Evolutionary conservation across 1,139 yeast genomes (phyloP).

Genomic region (Protomyces pachydermus): DNA sequence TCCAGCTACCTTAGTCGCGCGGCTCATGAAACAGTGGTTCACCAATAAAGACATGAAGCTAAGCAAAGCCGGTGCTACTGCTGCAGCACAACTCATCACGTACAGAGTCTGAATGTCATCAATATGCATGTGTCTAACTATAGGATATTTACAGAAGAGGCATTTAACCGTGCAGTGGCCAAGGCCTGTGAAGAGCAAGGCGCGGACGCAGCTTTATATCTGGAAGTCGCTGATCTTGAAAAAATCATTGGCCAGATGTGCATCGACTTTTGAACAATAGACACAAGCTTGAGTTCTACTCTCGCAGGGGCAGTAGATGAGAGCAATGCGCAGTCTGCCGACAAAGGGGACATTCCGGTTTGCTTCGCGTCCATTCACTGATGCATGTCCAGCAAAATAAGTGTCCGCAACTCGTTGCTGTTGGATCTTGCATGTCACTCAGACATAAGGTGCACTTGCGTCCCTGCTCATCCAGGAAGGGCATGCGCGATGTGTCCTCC

Average conservation of each 20-base stretch:
- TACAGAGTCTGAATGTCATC: background rate
- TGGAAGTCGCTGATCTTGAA: background rate
- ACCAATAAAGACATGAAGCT: background rate
- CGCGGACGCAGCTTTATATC: background rate
- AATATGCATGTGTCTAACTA: background rate
- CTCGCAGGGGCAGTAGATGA: constrained; percentile 60
- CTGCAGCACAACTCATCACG: background rate
- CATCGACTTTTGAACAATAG: background rate
- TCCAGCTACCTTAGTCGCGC: background rate
- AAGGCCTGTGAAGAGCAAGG: background rate
- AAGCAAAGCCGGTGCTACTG: background rate
- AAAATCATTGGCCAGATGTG: background rate
- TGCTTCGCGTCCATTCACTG: constrained; percentile 80
- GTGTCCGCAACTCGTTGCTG: constrained; percentile 89
- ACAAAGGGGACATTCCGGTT: constrained; percentile 88
- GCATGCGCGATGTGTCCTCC: constrained; percentile 52
- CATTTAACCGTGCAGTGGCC: background rate
- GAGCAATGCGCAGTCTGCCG: constrained; percentile 71
- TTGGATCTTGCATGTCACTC: constrained; percentile 71
- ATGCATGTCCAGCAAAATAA: constrained; percentile 89
- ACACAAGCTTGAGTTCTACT: constrained; percentile 33
- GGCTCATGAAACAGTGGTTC: background rate
- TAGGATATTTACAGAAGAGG: background rate
- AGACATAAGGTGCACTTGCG: constrained; percentile 81
- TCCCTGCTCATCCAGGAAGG: constrained; percentile 65